These are phyloP conservation scores for Irpex sp. DNA, from an alignment of 1,284 basidiomycete species.

Conservation along the genomic window DNA sequence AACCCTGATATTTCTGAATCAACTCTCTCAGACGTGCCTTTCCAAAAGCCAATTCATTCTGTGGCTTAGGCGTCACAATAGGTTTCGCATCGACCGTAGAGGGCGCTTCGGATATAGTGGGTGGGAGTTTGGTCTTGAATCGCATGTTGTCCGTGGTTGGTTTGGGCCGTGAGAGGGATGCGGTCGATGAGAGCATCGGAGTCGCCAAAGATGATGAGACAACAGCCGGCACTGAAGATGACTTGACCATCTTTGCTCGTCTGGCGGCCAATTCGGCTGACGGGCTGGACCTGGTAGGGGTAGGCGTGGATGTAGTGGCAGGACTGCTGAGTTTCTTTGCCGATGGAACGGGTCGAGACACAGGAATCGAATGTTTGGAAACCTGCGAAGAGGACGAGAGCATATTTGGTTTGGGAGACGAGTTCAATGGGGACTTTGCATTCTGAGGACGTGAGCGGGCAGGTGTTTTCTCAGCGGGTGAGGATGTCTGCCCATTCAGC, in stretches of 20 bases:
- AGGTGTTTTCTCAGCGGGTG: not conserved
- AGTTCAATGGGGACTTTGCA: not conserved
- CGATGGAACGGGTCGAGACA: not conserved
- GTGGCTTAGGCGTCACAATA: constrained; percentile 18
- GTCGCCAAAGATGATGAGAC: constrained; percentile 67
- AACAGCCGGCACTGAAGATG: constrained; percentile 58
- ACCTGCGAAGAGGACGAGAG: not conserved
- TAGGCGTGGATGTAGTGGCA: constrained; percentile 1
- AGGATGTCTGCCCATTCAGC: constrained; percentile 17
- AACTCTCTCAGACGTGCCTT: constrained; percentile 71
- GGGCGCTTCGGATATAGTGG: constrained; percentile 33
- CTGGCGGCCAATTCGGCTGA: constrained; percentile 23
- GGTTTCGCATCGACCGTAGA: constrained; percentile 15
- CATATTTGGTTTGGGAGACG: not conserved
- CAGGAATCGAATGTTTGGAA: not conserved
- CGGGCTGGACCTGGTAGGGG: constrained; percentile 11
- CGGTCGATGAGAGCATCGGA: constrained; percentile 69
- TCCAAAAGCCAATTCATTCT: constrained; percentile 61
- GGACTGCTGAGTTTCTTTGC: not conserved
- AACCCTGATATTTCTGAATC: constrained; percentile 74
- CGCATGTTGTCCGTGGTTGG: constrained; percentile 15
- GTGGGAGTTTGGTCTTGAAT: constrained; percentile 20
- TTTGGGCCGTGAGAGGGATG: constrained; percentile 53
- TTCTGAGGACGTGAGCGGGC: not conserved
- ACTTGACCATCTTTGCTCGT: constrained; percentile 41